Percentiles rank a stretch among this genome's conserved stretches.
These are phyloP conservation scores for Annulohypoxylon stygium DNA, from an alignment of 495 filamentous ascomycete species.

Conservation along the genomic window DNA sequence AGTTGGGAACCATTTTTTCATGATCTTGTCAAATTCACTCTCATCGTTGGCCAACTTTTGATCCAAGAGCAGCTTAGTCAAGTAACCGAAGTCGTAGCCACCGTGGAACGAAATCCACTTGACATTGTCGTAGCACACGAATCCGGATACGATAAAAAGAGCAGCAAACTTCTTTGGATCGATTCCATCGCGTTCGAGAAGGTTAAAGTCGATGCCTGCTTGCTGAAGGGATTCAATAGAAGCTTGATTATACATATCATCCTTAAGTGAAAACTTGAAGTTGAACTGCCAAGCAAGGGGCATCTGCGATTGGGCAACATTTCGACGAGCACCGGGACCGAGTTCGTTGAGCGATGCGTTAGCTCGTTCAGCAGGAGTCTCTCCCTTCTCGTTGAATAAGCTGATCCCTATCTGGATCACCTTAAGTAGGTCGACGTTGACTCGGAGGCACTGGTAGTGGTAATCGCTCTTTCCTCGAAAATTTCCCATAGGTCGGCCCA, in stretches of 20 bases:
- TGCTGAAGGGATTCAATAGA: conserved; percentile 90
- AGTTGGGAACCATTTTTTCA: conserved; percentile 90
- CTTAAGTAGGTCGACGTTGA: conserved; percentile 96
- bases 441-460: conserved; percentile 97
- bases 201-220: conserved; percentile 87
- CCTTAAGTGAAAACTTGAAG: conserved; percentile 92
- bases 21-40: conserved; percentile 82
- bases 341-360: conserved; percentile 67
- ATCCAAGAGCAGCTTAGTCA: conserved; percentile 91
- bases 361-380: conserved; percentile 78
- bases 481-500: conserved; percentile 91
- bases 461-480: conserved; percentile 96
- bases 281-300: conserved; percentile 99
- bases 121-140: conserved; percentile 89
- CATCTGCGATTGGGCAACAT: conserved; percentile 70
- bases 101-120: conserved; percentile 98
- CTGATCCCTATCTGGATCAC: conserved; percentile 97
- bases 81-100: conserved; percentile 98
- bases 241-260: conserved; percentile 96
- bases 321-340: conserved; percentile 54
- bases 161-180: conserved; percentile 89
- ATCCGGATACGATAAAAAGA: conserved; percentile 87
- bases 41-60: conserved; percentile 87
- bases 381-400: conserved; percentile 87
- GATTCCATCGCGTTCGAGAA: conserved; percentile 89